Percentiles rank a stretch among this genome's conserved stretches.
These are phyloP conservation scores for Eucalyptus curtisii DNA, from an alignment of 345 rosid species.

Conservation along the genomic window DNA sequence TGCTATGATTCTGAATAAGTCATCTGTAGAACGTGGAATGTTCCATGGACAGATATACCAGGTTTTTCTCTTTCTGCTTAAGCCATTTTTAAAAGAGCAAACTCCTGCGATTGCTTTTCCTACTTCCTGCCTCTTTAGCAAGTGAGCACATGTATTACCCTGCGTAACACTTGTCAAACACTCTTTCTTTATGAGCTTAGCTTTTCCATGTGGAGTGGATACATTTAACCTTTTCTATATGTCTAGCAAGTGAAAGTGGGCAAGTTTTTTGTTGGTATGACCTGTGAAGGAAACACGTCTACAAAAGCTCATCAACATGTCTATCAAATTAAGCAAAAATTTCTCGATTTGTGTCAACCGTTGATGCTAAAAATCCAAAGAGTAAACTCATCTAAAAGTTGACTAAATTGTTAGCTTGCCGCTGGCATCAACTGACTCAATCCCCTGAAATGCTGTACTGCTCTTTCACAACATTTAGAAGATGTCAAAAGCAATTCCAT, in stretches of 20 bases:
- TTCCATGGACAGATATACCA: conserved; percentile 94
- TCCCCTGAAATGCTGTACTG: not conserved
- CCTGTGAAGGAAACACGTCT: not conserved
- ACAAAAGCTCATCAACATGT: not conserved
- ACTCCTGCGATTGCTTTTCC: not conserved
- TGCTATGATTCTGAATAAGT: conserved; percentile 95
- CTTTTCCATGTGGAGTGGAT: not conserved
- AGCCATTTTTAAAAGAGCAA: not conserved
- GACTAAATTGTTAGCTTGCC: not conserved
- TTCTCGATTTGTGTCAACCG: not conserved
- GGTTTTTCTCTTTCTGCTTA: conserved; percentile 25
- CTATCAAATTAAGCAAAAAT: not conserved
- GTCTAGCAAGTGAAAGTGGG: not conserved
- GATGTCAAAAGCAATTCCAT: not conserved
- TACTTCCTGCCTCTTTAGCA: not conserved
- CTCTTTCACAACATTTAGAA: not conserved
- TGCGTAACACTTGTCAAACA: not conserved
- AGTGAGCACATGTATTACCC: not conserved
- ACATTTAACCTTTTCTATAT: not conserved
- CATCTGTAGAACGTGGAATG: conserved; percentile 93
- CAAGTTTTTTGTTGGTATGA: not conserved
- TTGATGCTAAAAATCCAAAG: not conserved
- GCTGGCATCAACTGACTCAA: not conserved
- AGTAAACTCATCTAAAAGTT: not conserved
- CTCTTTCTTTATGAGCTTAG: not conserved